Evolutionary conservation across 2,329 filamentous ascomycete species (phyloP), one percentile per base, ranked within the genome.

Genomic region (Penicillium sp.): DNA sequence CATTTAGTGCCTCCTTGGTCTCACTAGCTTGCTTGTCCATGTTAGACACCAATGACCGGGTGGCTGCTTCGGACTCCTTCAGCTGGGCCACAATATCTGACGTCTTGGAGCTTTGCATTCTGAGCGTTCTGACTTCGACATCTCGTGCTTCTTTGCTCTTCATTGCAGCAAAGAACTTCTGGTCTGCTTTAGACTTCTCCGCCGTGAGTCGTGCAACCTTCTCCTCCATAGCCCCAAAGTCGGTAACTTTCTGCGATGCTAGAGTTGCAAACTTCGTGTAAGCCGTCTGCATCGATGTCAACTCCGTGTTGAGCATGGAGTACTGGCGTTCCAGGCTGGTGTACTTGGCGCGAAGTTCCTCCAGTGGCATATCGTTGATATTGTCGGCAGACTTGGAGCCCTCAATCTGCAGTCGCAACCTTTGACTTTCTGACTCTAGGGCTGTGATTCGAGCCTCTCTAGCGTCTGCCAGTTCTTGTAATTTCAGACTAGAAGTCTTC

Each of bases 121-220:
- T 86, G 56, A 97, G 78, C 4, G 87, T 84, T 64, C 89, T 83
- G 45, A 95, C 87, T 75, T 97, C 93, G 56, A 84, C 82, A 56
- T 92, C 88, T 49, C 91, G 84, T 43, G 89, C 87, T 68, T 97
- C 93, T 69, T 93, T 95, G 64, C 92, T 89, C 72, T 96, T 97
- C 81, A 96, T 92, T 9, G 92, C 91, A 1, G 90, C 90, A 73
- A 97, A 97, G 72, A 96, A 99, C 75, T 97, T 97, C 70, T 97
- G 93, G 69, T 99, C 94, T 1, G 93, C 93, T 74, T 97, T 97
- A 62, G 88, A 87, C 78, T 99, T 99, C 75, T 99, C 92, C 0
- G 91, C 90, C 39, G 85, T 85, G 20, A 95, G 78, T 24, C 89
- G 80, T 18, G 85, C 78, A 37, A 93, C 80, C 60, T 88, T 89